A percentile compares a stretch with the other conserved stretches of the same genome.
These are phyloP conservation scores for Solanum rostratum DNA, from an alignment of 257 asterid genomes.

Conservation along the genomic window DNA sequence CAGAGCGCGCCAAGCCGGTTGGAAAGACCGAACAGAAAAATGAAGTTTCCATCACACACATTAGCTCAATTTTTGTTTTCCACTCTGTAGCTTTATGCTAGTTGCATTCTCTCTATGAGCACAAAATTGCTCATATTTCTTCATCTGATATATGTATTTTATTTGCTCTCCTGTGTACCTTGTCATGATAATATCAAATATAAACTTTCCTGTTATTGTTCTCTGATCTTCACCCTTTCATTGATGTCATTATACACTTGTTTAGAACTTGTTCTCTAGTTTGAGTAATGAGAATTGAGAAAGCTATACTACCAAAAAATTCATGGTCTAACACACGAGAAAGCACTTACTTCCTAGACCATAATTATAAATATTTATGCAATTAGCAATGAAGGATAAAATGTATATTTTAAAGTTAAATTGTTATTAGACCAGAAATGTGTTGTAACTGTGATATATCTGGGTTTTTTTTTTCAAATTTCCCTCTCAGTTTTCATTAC, in stretches of 20 bases:
- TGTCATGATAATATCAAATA: not conserved
- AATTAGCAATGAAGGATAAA: no score
- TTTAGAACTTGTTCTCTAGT: not conserved
- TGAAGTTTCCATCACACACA: not conserved
- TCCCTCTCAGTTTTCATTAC: not conserved
- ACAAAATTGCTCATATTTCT: not conserved
- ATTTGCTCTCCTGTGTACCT: not conserved
- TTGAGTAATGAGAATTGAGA: not conserved
- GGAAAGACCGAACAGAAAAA: conserved; percentile 52
- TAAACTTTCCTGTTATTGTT: not conserved
- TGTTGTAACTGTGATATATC: no score
- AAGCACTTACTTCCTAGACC: no score
- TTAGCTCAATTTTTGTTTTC: not conserved
- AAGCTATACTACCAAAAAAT: no score
- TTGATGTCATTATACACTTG: not conserved
- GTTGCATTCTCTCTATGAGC: not conserved
- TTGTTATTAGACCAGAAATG: no score
- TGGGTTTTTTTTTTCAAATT: no score
- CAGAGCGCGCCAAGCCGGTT: conserved; percentile 79
- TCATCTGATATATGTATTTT: not conserved
- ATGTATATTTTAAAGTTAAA: no score
- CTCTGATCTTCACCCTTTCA: not conserved
- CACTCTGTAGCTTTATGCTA: not conserved
- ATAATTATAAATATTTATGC: no score
- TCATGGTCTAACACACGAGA: no score